Conservation (phyloP, 805 yeast genomes). For the Yarrowia porcina region DNA sequence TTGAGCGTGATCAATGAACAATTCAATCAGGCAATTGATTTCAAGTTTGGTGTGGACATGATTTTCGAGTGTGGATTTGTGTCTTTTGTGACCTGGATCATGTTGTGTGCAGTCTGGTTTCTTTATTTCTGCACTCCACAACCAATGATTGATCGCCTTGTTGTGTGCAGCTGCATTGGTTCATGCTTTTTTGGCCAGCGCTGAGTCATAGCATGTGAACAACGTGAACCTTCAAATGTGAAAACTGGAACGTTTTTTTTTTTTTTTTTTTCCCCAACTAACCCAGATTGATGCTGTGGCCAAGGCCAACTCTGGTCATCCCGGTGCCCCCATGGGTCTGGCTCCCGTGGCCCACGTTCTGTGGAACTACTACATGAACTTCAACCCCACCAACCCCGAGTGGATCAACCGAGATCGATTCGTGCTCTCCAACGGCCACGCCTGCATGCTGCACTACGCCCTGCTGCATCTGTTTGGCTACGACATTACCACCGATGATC, state of each 20-base stretch:
- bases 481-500: conserved; percentile 75
- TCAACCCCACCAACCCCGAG: conserved; percentile 86
- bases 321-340: conserved; percentile 98
- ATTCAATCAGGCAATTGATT: too few relatives aligned
- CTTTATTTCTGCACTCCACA: too few relatives aligned
- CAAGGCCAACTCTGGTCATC: conserved; percentile 94
- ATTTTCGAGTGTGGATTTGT: too few relatives aligned
- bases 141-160: not conserved
- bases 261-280: too few relatives aligned
- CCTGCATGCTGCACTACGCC: conserved; percentile 84
- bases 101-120: too few relatives aligned
- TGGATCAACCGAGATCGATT: conserved; percentile 97
- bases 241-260: too few relatives aligned
- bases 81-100: too few relatives aligned
- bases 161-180: too few relatives aligned
- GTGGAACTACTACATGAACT: conserved; percentile 68
- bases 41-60: too few relatives aligned
- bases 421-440: conserved; percentile 94
- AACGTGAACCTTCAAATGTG: too few relatives aligned
- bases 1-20: too few relatives aligned
- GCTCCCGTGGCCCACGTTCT: conserved; percentile 93
- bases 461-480: conserved; percentile 84
- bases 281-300: conserved; percentile 72
- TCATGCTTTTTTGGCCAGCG: not conserved
- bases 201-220: not conserved